Conservation (phyloP, 306 rosid species). For the Cicer cuneatum region DNA sequence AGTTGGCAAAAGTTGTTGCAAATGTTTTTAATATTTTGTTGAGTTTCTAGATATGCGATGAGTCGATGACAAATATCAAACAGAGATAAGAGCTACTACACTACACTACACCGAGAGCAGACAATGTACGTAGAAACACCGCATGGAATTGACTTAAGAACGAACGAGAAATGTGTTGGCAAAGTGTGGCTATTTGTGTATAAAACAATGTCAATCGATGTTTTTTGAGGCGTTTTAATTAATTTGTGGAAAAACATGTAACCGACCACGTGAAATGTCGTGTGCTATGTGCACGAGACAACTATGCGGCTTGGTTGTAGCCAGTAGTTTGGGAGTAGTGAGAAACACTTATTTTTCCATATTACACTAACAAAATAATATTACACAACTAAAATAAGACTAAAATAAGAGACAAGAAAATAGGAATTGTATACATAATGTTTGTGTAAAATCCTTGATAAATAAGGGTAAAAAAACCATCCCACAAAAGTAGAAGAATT, state of each 20-base stretch:
- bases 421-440: too few relatives aligned
- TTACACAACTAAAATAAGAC: too few relatives aligned
- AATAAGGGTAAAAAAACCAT: too few relatives aligned
- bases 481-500: too few relatives aligned
- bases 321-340: slow-evolving; percentile 37
- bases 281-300: slow-evolving; percentile 35
- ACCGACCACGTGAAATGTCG: slow-evolving; percentile 52
- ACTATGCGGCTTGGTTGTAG: slow-evolving; percentile 48
- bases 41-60: slow-evolving; percentile 6
- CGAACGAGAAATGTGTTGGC: slow-evolving; percentile 44
- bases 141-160: slow-evolving; percentile 44
- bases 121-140: slow-evolving; percentile 42
- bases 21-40: slow-evolving; percentile 33
- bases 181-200: slow-evolving; percentile 38
- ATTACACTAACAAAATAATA: too few relatives aligned
- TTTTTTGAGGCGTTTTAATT: slow-evolving; percentile 17
- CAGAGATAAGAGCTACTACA: slow-evolving; percentile 29
- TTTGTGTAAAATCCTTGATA: too few relatives aligned
- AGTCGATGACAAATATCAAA: slow-evolving; percentile 39
- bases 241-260: slow-evolving; percentile 43
- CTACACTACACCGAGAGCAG: slow-evolving; percentile 25
- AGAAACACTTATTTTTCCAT: background rate
- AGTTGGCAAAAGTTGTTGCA: slow-evolving; percentile 35
- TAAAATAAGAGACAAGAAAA: too few relatives aligned
- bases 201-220: slow-evolving; percentile 33